Base-by-base conservation (phyloP, 177 flowering plant genomes). In the Vitis hybrid region DNA sequence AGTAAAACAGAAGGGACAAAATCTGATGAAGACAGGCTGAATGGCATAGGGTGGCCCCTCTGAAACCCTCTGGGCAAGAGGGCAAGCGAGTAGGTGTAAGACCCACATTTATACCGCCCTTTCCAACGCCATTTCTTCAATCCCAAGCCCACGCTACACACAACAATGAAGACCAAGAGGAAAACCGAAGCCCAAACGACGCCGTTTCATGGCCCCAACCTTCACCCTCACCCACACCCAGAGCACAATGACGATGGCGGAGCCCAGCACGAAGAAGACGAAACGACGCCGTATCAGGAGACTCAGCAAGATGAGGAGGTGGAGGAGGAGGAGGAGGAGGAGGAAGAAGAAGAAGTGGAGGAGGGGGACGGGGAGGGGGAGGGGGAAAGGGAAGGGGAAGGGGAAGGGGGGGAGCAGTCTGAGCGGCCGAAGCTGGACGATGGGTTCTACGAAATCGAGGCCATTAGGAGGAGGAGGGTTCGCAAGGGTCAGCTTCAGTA, bases 401-500 rank as follows among this genome's bases (percentile, higher is more conserved):
- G 22, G 7, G 73, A 6, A 1, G 81, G 61, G 3, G 80, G 18
- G 10, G 80, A 78, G 29, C 74, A 80, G 60, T 75, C 87, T 1
- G 81, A 78, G 29, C 74, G 82, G 60, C 76, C 87, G 1, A 91
- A 90, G 78, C 94, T 95, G 18, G 99, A 77, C 45, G 98, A 95
- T 5, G 98, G 97, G 15, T 95, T 74, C 71, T 95, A 81, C 60
- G 98, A 95, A 75, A 87, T 95, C 29, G 97, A 95, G 77, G 90
- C 90, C 54, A 84, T 95, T 18, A 83, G 98, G 3, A 84, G 83
- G 31, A 90, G 80, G 69, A 80, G 98, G 74, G 77, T 86, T 18
- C 86, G 93, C 48, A 95, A 91, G 98, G 99, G 99, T 19, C 78
- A 86, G 82, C 73, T 85, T 10, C 99, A 93, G 73, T 95, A 93